A percentile compares a stretch with the other conserved stretches of the same genome.
phyloP scores from a whole-genome alignment of 331 rosid species.

The Spiraea crenata region DNA sequence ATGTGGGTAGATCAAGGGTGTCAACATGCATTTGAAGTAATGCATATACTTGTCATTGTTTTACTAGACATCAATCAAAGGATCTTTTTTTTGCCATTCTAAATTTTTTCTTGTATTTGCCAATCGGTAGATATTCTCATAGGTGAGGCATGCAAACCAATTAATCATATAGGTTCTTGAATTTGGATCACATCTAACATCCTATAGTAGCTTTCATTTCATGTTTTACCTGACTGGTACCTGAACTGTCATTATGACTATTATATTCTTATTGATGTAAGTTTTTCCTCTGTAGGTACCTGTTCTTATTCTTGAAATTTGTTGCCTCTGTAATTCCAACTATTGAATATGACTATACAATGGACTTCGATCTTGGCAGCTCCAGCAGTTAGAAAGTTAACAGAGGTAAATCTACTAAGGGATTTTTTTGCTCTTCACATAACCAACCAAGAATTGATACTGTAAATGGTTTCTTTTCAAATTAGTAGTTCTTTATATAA shows the following conservation, averaged over 20 bases:
- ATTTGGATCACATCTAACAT: background rate
- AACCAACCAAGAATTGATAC: background rate
- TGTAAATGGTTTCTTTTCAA: background rate
- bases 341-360: slow-evolving; percentile 92
- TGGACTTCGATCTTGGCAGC: slow-evolving; percentile 97
- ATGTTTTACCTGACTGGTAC: background rate
- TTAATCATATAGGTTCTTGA: too few species aligned
- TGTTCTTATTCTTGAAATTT: slow-evolving; percentile 88
- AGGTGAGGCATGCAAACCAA: too few species aligned
- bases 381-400: slow-evolving; percentile 49
- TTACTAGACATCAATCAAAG: too few species aligned
- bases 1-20: too few species aligned
- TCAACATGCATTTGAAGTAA: too few species aligned
- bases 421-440: background rate
- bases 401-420: slow-evolving; percentile 29
- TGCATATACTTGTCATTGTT: too few species aligned
- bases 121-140: too few species aligned
- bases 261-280: background rate
- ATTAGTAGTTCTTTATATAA: background rate
- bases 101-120: too few species aligned
- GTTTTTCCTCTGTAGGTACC: slow-evolving; percentile 56
- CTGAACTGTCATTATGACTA: background rate
- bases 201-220: background rate
- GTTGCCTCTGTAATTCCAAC: slow-evolving; percentile 98
- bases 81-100: too few species aligned